Evolutionary conservation across 441 rosid species (phyloP), one percentile per base, ranked within the genome.

Genomic region (Gossypium lobatum): DNA sequence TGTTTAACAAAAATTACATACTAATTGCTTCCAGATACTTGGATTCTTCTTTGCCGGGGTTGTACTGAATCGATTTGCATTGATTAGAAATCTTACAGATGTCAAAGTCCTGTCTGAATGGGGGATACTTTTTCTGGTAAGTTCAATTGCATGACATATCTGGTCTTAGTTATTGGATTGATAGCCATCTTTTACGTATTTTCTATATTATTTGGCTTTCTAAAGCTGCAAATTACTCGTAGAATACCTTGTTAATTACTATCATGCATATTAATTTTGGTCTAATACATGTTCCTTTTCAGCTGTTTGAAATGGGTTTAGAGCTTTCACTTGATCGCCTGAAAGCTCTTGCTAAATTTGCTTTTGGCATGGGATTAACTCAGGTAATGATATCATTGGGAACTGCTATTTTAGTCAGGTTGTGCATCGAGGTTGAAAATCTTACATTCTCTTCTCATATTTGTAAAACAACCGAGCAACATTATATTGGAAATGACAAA

Each of bases 91-190:
- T 80, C 87, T 95, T 42, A 87, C 93, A 17, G 99, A 95, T 84
- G 95, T 95, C 78, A 95, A 95, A 85, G 86, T 92, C 69, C 91
- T 95, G 48, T 95, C 99, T 13, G 99, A 95, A 74, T 95, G 99
- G 99, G 99, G 99, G 68, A 91, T 95, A 76, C 99, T 95, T 80
- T 95, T 95, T 80, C 80, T 95, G 98, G 99, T 93, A 76, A 88
- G 92, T 42, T n/a, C 59, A 68, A 5, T 68, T 71, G 10, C 54
- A 26, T 28, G 52, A 59, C 62, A 59, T 53, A 61, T 34, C 28
- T 16, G 37, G 50, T 42, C 31, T 14, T 28, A 28, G 11, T 8
- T 39, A 21, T 54, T 39, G 20, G 26, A 34, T 26, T 42, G 3
- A 28, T 39, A 6, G 39, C 66, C 20, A 62, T 28, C 67, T 34